These are phyloP conservation scores for Licmophora abbreviata DNA, from an alignment of 108 stramenopile genomes.

Conservation along the genomic window DNA sequence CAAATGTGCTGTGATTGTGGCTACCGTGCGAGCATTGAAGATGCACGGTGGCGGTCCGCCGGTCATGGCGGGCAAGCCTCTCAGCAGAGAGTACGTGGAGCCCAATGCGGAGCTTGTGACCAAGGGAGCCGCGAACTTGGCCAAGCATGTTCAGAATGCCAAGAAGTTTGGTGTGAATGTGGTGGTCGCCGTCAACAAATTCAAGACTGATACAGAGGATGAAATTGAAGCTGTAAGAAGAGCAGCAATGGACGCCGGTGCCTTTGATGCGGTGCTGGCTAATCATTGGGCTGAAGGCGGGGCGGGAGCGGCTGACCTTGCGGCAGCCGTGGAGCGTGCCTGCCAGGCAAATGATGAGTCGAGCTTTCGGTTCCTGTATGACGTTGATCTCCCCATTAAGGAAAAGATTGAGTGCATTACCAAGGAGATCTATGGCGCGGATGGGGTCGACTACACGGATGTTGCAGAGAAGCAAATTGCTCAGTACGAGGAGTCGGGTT, in stretches of 20 bases:
- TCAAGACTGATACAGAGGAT: constrained; percentile 85
- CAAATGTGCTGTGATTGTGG: constrained; percentile 93
- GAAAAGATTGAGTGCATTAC: constrained; percentile 87
- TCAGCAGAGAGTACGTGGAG: constrained; percentile 72
- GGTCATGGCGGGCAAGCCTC: constrained; percentile 85
- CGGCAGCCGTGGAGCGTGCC: constrained; percentile 78
- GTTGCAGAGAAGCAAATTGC: constrained; percentile 85
- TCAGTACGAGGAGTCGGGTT: constrained; percentile 84
- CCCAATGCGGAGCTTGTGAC: constrained; percentile 72
- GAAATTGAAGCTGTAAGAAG: constrained; percentile 88
- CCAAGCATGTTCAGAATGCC: constrained; percentile 90
- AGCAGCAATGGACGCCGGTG: constrained; percentile 84
- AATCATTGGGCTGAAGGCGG: constrained; percentile 98
- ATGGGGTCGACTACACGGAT: constrained; percentile 88
- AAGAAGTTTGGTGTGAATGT: constrained; percentile 94
- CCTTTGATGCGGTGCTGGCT: constrained; percentile 82
- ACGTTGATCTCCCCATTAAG: constrained; percentile 67
- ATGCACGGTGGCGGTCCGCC: constrained; percentile 98
- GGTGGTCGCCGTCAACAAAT: constrained; percentile 93
- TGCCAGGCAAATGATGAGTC: constrained; percentile 58
- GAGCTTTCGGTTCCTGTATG: constrained; percentile 89
- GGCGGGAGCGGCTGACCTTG: constrained; percentile 90
- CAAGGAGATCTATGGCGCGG: constrained; percentile 95
- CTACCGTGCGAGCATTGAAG: constrained; percentile 97
- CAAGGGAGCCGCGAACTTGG: constrained; percentile 84